A percentile compares a stretch with the other conserved stretches of the same genome.
Evolutionary conservation across 2,329 filamentous ascomycete genomes (phyloP).

Genomic region (Huntiella omanensis): DNA sequence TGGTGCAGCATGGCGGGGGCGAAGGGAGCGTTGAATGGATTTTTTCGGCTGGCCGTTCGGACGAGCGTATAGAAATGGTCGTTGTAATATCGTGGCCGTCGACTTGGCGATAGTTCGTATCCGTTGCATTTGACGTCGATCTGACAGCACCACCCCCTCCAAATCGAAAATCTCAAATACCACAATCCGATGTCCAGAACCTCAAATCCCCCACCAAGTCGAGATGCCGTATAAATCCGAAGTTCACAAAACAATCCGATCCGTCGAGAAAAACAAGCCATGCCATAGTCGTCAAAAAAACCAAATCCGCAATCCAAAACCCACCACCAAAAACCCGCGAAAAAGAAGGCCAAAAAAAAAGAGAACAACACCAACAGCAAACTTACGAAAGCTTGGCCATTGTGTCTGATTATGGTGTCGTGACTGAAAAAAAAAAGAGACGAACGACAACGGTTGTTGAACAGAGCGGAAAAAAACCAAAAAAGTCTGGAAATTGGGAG

Average conservation of each 20-base stretch:
- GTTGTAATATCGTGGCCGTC: neutral
- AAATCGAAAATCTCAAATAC: neutral
- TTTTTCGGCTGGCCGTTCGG: too few species aligned
- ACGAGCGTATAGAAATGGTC: neutral
- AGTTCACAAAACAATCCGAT: too few species aligned
- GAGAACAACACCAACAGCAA: constrained; percentile 5
- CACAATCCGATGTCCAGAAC: neutral
- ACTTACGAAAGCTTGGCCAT: constrained; percentile 49
- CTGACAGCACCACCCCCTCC: neutral
- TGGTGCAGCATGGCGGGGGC: too few species aligned
- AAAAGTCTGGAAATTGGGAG: neutral
- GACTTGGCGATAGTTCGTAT: neutral
- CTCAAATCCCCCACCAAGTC: neutral
- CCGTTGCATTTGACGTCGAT: neutral
- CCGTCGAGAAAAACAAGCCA: too few species aligned
- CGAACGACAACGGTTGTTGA: constrained; percentile 10
- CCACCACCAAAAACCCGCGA: too few species aligned
- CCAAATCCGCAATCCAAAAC: too few species aligned
- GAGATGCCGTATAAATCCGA: too few species aligned
- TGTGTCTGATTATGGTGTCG: constrained; percentile 26
- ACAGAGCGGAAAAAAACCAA: constrained; percentile 3
- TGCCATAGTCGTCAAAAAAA: too few species aligned
- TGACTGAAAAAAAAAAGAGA: constrained; percentile 10
- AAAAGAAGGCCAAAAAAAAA: constrained; percentile 3
- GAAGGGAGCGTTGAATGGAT: too few species aligned